Percentiles rank a stretch among this genome's conserved stretches.
phyloP scores from a whole-genome alignment of 805 yeast species.

The Saccharomycopsis sp. region DNA sequence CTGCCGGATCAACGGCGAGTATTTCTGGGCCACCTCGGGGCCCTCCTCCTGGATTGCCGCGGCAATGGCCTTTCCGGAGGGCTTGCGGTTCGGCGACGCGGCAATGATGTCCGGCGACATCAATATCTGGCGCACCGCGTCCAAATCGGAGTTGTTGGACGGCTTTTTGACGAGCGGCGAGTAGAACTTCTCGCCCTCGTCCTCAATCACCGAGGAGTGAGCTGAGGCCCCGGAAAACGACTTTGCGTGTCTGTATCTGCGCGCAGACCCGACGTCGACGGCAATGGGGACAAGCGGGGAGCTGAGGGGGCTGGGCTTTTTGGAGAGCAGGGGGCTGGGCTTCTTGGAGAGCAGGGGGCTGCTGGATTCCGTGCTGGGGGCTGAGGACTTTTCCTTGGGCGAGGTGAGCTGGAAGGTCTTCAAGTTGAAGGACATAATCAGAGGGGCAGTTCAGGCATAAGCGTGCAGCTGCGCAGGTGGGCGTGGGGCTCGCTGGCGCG shows the following conservation, averaged over 20 bases:
- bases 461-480: too few relatives aligned
- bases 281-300: background rate
- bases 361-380: too few relatives aligned
- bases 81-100: constrained; percentile 12
- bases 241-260: constrained; percentile 1
- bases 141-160: constrained; percentile 15
- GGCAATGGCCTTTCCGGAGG: background rate
- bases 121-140: constrained; percentile 19
- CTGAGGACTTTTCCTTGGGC: constrained; percentile 2
- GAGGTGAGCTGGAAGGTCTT: background rate
- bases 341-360: too few relatives aligned
- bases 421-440: background rate
- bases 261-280: background rate
- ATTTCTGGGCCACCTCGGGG: background rate
- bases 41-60: background rate
- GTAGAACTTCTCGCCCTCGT: constrained; percentile 20
- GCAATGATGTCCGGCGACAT: constrained; percentile 20
- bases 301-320: background rate
- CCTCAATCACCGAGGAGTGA: constrained; percentile 16
- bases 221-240: constrained; percentile 1
- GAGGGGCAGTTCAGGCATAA: too few relatives aligned
- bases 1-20: constrained; percentile 15
- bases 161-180: constrained; percentile 13
- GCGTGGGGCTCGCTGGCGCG: background rate
- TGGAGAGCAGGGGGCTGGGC: constrained; percentile 1